phyloP scores from a whole-genome alignment of 345 rosid species.

The Laguncularia racemosa region DNA sequence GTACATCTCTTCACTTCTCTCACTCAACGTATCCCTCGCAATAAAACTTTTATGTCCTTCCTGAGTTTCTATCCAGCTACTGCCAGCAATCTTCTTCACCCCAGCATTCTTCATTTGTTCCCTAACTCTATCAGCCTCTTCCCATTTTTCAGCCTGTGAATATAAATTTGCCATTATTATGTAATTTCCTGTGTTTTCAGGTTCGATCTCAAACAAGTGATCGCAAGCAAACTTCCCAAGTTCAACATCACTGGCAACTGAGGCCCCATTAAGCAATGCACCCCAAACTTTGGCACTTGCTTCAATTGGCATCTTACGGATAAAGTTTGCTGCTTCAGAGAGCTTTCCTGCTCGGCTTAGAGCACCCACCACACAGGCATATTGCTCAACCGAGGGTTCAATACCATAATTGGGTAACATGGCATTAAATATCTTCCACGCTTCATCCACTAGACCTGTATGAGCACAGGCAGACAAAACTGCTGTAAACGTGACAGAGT shows the following conservation, averaged over 20 bases:
- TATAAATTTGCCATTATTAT: constrained; percentile 71
- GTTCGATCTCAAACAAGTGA: constrained; percentile 59
- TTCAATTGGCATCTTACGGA: constrained; percentile 54
- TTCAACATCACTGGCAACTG: constrained; percentile 55
- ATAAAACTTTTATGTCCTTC: constrained; percentile 36
- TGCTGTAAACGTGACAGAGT: constrained; percentile 63
- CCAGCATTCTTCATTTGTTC: constrained; percentile 50
- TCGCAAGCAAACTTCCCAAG: constrained; percentile 53
- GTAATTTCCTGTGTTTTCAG: constrained; percentile 71
- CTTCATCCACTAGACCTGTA: constrained; percentile 53
- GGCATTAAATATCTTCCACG: constrained; percentile 43
- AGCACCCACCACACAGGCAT: constrained; percentile 77
- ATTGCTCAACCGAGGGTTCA: constrained; percentile 64
- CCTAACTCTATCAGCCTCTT: constrained; percentile 68
- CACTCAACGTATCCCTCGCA: constrained; percentile 35
- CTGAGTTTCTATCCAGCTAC: constrained; percentile 63
- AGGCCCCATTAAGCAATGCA: constrained; percentile 77
- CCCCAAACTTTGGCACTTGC: constrained; percentile 86
- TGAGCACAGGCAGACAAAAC: constrained; percentile 76
- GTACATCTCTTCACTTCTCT: constrained; percentile 35
- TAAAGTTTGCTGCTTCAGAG: constrained; percentile 62
- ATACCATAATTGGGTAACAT: constrained; percentile 38
- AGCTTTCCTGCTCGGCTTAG: constrained; percentile 72
- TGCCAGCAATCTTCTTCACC: constrained; percentile 65
- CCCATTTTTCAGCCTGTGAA: constrained; percentile 77